These are phyloP conservation scores for Colletotrichum magnum DNA, from an alignment of 2,329 filamentous ascomycete species.

Conservation along the genomic window DNA sequence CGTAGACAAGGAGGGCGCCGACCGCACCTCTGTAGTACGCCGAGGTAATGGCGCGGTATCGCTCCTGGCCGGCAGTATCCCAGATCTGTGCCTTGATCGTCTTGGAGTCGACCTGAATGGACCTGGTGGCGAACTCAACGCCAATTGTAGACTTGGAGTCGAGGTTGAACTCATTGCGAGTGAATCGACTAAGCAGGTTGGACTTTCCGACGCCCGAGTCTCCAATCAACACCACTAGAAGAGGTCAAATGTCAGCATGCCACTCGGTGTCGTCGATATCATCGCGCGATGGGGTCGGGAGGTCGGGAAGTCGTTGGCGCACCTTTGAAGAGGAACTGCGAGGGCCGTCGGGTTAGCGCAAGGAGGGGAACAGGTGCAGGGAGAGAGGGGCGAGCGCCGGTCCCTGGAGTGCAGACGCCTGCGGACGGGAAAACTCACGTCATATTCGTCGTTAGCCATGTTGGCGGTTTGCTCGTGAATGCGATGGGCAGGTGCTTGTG, in stretches of 20 bases:
- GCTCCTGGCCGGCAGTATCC: conserved; percentile 99
- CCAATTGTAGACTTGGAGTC: conserved; percentile 99
- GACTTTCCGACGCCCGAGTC: conserved; percentile 99
- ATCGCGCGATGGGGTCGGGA: conserved; percentile 29
- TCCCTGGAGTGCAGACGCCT: conserved; percentile 19
- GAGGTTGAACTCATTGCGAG: conserved; percentile 99
- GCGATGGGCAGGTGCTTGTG: conserved; percentile 42
- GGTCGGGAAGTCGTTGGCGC: conserved; percentile 50
- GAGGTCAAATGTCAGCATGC: conserved; percentile 49
- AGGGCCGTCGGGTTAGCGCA: conserved; percentile 41
- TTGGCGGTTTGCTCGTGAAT: conserved; percentile 55
- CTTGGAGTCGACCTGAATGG: conserved; percentile 99
- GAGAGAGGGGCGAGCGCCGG: conserved; percentile 37
- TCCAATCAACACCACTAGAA: conserved; percentile 94
- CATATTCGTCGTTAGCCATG: conserved; percentile 99
- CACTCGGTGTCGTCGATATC: conserved; percentile 6
- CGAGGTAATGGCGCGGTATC: conserved; percentile 98
- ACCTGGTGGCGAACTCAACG: conserved; percentile 98
- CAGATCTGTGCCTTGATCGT: conserved; percentile 99
- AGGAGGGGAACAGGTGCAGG: conserved; percentile 45
- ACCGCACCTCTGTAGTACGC: conserved; percentile 99
- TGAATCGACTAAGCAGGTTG: conserved; percentile 99
- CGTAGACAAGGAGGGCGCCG: conserved; percentile 96
- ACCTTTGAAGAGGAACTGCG: conserved; percentile 99
- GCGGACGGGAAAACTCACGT: conserved; percentile 75